A percentile compares a stretch with the other conserved stretches of the same genome.
Evolutionary conservation across 2,329 filamentous ascomycete species (phyloP).

Genomic region (Colletotrichum melonis): DNA sequence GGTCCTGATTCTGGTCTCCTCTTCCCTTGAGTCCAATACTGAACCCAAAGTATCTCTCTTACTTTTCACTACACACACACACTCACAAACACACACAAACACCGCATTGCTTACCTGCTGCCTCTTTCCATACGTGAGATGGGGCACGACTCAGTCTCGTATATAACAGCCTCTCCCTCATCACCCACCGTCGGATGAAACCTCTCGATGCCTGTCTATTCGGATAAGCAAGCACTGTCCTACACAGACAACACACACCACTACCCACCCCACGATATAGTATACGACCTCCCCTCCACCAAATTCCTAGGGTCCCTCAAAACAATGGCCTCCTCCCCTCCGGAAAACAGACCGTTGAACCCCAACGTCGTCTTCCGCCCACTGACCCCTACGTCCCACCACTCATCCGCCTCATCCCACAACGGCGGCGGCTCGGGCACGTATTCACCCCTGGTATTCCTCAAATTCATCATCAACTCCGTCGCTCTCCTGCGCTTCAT

Average conservation of each 20-base stretch:
- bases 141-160: neutral
- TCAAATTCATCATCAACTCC: constrained; percentile 5
- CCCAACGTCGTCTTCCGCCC: constrained; percentile 12
- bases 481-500: constrained; percentile 14
- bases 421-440: neutral
- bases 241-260: neutral
- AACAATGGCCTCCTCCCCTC: constrained; percentile 14
- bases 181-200: constrained; percentile 37
- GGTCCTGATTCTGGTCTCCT: neutral
- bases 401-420: neutral
- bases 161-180: constrained; percentile 7
- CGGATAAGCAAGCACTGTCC: neutral
- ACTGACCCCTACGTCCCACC: neutral
- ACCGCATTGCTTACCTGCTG: neutral
- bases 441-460: neutral
- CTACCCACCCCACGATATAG: neutral
- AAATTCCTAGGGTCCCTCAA: constrained; percentile 26
- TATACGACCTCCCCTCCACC: constrained; percentile 24
- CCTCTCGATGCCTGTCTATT: constrained; percentile 16
- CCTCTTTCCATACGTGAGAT: neutral
- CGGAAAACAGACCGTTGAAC: constrained; percentile 17
- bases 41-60: neutral
- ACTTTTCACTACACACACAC: neutral
- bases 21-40: neutral
- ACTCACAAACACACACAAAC: neutral